Conservation (phyloP, 1,139 yeast genomes). For the Pneumocystis oryctolagi region DNA sequence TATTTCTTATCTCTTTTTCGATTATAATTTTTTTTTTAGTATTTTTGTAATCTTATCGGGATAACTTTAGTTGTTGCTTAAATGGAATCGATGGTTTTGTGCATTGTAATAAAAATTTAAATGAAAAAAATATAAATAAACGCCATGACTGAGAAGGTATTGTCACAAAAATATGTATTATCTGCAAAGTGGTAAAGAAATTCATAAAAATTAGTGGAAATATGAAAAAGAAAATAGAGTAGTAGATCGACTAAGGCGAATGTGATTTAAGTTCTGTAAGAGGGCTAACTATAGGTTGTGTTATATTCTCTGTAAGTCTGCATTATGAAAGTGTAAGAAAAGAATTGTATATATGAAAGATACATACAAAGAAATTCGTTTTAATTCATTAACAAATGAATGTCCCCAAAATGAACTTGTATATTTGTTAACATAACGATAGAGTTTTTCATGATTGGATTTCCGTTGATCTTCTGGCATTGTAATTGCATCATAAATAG, state of each 20-base stretch:
- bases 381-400: slow-evolving; percentile 75
- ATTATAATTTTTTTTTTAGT: background rate
- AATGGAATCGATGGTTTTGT: background rate
- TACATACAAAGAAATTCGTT: slow-evolving; percentile 26
- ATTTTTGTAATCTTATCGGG: background rate
- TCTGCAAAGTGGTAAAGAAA: background rate
- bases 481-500: slow-evolving; percentile 76
- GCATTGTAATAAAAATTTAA: background rate
- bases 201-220: background rate
- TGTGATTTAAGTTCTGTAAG: background rate
- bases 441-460: slow-evolving; percentile 66
- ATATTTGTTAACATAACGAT: slow-evolving; percentile 75
- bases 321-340: background rate
- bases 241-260: background rate
- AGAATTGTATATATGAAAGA: background rate
- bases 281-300: background rate
- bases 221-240: background rate
- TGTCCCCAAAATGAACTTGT: slow-evolving; percentile 97
- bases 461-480: slow-evolving; percentile 65
- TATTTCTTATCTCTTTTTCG: background rate
- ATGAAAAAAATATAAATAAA: background rate
- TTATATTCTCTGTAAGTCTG: background rate
- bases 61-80: background rate
- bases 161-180: background rate
- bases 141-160: background rate